A percentile compares a stretch with the other conserved stretches of the same genome.
phyloP scores from a whole-genome alignment of 2,329 filamentous ascomycete genomes.

The Corynespora cassiicola region DNA sequence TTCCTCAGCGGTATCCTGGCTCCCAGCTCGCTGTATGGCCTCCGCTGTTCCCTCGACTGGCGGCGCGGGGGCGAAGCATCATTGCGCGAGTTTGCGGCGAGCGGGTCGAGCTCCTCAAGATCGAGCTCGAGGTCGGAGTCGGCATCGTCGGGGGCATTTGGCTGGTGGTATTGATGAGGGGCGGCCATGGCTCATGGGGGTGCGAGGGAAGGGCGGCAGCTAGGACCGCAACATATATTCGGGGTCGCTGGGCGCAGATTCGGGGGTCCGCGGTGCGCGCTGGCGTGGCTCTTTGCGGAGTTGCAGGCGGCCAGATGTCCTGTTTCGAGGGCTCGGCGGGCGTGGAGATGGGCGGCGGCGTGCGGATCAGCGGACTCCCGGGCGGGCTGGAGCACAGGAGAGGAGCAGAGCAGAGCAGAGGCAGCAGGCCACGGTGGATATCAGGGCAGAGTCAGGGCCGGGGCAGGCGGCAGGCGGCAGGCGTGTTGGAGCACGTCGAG shows the following conservation, averaged over 20 bases:
- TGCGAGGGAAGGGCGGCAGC: constrained; percentile 12
- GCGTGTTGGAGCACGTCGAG: too few species aligned
- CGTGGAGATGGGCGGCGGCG: background rate
- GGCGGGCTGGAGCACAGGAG: background rate
- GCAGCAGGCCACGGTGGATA: too few species aligned
- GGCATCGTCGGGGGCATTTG: constrained; percentile 66
- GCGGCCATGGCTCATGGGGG: constrained; percentile 53
- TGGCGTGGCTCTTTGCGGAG: constrained; percentile 8
- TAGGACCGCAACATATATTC: constrained; percentile 7
- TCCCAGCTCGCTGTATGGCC: constrained; percentile 49
- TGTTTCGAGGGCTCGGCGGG: constrained; percentile 11
- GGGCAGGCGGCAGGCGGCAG: too few species aligned
- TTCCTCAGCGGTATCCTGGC: constrained; percentile 74
- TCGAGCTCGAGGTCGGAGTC: constrained; percentile 82
- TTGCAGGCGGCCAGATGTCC: constrained; percentile 20
- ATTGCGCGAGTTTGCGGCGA: constrained; percentile 30
- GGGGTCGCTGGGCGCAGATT: constrained; percentile 12
- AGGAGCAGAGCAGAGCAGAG: background rate
- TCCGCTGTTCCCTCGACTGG: constrained; percentile 36
- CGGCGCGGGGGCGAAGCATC: constrained; percentile 32
- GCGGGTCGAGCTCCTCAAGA: constrained; percentile 78
- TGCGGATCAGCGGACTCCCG: background rate
- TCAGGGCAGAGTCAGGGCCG: too few species aligned
- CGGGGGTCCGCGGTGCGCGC: constrained; percentile 30
- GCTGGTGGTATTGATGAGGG: constrained; percentile 53